Evolutionary conservation across 768 basidiomycete species (phyloP), one percentile per base, ranked within the genome.

Genomic region (Suillus luteus): DNA sequence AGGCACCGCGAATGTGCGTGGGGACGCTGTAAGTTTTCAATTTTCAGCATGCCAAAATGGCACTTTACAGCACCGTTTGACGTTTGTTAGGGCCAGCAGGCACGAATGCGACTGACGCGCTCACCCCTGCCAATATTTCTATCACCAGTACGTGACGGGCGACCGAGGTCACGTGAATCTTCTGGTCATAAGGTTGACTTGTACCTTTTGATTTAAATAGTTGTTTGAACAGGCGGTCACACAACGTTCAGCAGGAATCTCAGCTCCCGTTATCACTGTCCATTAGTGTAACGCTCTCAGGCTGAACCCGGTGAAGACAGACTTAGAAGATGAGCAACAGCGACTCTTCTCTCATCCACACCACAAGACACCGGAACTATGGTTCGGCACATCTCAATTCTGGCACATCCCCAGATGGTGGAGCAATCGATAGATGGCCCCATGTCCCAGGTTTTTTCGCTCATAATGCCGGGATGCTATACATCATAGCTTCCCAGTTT

Each of bases 401-500:
- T 1, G 38, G 22, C 15, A 12, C 40, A 19, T 31, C 40, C 27
- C 57, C 11, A 58, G 40, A 41, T 11, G 10, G 12, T 58, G 40
- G 17, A 58, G 12, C 40, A 41, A 31, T 52, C 5, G 5, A 10
- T 10, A 17, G 15, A 38, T 37, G 24, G 14, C 8, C 37, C 37
- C 11, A 4, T 17, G 51, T 66, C 3, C 41, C 49, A 5, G 40
- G 40, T 22, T 65, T 71, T 37, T 6, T 75, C 24, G 58, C 67
- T 40, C 70, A 64, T 49, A 90, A 92, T 73, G 73, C 77, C 2
- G 90, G 90, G 9, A 74, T 92, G 59, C 73, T 89, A 40, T 78
- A 90, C 15, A 81, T 92, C n/a, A 81, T 81, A 4, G 75, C 75
- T 5, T 72, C 87, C 7, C 86, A 90, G 69, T 76, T 86, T 14